Base-by-base conservation (phyloP, 345 rosid genomes). In the Euphorbia peplus region DNA sequence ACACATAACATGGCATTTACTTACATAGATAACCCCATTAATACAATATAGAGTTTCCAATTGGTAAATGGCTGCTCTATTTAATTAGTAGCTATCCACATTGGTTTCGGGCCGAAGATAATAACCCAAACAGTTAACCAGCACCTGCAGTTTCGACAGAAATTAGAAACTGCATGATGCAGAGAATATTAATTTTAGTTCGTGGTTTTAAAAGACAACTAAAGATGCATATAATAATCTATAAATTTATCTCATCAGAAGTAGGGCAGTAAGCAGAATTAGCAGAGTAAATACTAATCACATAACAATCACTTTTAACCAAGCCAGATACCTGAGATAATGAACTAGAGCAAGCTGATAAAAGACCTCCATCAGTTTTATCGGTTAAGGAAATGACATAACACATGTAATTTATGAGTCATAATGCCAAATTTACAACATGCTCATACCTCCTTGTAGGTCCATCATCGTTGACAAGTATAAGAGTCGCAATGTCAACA, bases 61-160 rank as follows among this genome's bases (percentile, higher is more conserved):
- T 59, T 8, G 11, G 46, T 26, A 24, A 13, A n/a, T n/a, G n/a
- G n/a, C n/a, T n/a, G n/a, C n/a, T n/a, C n/a, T n/a, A n/a, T 25
- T n/a, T 37, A 19, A 44, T 72, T 75, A 93, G 65, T 93, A 93
- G 73, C 97, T 93, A 63, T 93, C 92, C 0, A 89, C 71, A 60
- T 93, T 96, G 0, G 92, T 93, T 73, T 90, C 98, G 2, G 98
- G 97, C 90, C 97, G 82, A 42, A 93, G 89, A 76, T 84, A 93
- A 86, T 87, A 93, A 24, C 97, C 92, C 76, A 93, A 81, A 57
- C 90, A 84, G 79, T 93, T 93, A 70, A 83, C 78, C 61, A 90
- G 64, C 57, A 87, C 96, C 98, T 93, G 86, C 71, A 69, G 19
- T 48, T 81, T 13, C 32, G 57, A 55, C 66, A 1, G 11, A 50